phyloP scores from a whole-genome alignment of 139 green algal species.

The Pycnococcus provasolii region DNA sequence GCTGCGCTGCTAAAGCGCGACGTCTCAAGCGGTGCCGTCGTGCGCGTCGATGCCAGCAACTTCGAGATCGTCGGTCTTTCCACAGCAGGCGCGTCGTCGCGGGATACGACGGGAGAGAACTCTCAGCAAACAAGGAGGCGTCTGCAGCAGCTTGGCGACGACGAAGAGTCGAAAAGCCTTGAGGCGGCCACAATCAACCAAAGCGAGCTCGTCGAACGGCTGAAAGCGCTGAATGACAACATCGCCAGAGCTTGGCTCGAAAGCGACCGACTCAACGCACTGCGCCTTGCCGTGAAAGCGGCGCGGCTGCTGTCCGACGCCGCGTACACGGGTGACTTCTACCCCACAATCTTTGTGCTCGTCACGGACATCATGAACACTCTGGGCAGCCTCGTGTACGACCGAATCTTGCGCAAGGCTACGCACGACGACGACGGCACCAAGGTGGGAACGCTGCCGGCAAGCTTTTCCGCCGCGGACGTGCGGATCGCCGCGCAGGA shows the following conservation, averaged over 20 bases:
- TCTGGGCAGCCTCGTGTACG: slow-evolving; percentile 30
- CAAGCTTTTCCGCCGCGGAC: slow-evolving; percentile 23
- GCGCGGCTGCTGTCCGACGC: slow-evolving; percentile 15
- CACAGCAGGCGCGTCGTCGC: too few relatives aligned
- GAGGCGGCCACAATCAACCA: background rate
- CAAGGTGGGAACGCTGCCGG: background rate
- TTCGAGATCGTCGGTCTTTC: too few relatives aligned
- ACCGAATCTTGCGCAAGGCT: slow-evolving; percentile 22
- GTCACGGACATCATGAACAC: slow-evolving; percentile 36
- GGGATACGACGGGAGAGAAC: too few relatives aligned
- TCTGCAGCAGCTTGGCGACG: too few relatives aligned
- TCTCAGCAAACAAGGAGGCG: too few relatives aligned
- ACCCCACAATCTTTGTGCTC: slow-evolving; percentile 34
- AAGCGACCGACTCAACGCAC: slow-evolving; percentile 9
- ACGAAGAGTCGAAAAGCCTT: too few relatives aligned
- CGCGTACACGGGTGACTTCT: slow-evolving; percentile 29
- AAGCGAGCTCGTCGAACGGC: slow-evolving; percentile 13
- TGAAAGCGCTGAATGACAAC: slow-evolving; percentile 20
- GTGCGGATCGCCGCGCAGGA: slow-evolving; percentile 18
- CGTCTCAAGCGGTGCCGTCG: too few relatives aligned
- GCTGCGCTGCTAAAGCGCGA: too few relatives aligned
- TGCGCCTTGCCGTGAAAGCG: slow-evolving; percentile 15
- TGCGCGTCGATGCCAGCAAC: too few relatives aligned
- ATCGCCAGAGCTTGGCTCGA: slow-evolving; percentile 20
- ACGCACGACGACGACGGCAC: slow-evolving; percentile 21